Percentiles rank a stretch among this genome's conserved stretches.
These are phyloP conservation scores for Cadophora sp. DNA, from an alignment of 2,329 filamentous ascomycete genomes.

Conservation along the genomic window DNA sequence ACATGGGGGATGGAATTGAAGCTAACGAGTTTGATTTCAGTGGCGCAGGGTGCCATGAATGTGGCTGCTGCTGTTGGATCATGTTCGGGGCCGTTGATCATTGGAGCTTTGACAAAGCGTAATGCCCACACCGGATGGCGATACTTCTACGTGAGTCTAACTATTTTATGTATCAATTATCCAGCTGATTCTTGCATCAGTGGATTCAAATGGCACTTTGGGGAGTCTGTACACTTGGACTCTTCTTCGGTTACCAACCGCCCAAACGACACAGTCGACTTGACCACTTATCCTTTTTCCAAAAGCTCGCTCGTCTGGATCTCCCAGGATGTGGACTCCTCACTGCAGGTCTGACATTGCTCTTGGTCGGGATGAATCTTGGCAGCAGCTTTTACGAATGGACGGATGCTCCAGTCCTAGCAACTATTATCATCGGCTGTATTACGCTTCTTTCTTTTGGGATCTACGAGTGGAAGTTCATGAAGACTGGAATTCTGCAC, in stretches of 20 bases:
- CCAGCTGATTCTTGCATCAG: background rate
- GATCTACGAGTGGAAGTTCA: constrained; percentile 32
- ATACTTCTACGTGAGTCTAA: background rate
- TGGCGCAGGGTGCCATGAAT: constrained; percentile 5
- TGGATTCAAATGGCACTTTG: background rate
- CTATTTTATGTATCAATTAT: no score
- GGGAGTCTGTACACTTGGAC: background rate
- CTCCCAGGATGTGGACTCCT: constrained; percentile 30
- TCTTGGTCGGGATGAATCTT: constrained; percentile 55
- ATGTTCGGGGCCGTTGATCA: constrained; percentile 3
- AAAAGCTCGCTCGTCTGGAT: constrained; percentile 27
- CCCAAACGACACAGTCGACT: constrained; percentile 28
- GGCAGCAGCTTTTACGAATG: constrained; percentile 63
- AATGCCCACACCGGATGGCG: background rate
- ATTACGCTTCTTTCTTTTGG: constrained; percentile 32
- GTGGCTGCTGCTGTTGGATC: background rate
- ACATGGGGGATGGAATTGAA: no score
- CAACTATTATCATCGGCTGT: constrained; percentile 56
- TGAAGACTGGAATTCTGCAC: constrained; percentile 34
- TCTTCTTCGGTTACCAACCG: constrained; percentile 31
- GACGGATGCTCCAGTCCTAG: constrained; percentile 59
- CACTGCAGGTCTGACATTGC: constrained; percentile 26
- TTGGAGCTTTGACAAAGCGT: background rate
- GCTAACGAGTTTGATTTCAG: background rate
- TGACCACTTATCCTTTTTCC: constrained; percentile 22